Conservation (phyloP, 2,329 filamentous ascomycete genomes). For the Fusarium paranaense region DNA sequence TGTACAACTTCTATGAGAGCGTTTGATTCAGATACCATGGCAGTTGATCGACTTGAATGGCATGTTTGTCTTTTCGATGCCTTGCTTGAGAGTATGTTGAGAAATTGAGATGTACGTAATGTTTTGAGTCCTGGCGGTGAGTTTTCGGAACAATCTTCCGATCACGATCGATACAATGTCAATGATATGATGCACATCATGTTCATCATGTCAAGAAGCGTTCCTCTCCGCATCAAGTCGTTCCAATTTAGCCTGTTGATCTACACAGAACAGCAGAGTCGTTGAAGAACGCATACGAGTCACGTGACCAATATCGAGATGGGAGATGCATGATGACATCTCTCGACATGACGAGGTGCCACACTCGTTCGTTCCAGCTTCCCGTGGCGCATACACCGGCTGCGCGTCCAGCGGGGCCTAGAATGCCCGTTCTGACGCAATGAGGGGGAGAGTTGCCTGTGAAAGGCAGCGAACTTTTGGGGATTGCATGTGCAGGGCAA, state of each 20-base stretch:
- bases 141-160: not conserved
- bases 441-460: not conserved
- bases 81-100: not conserved
- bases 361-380: constrained; percentile 33
- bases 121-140: not conserved
- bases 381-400: constrained; percentile 26
- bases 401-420: constrained; percentile 26
- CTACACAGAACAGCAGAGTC: not conserved
- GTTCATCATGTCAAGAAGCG: constrained; percentile 10
- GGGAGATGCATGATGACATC: constrained; percentile 34
- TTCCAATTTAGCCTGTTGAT: constrained; percentile 9
- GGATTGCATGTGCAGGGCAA: constrained; percentile 4
- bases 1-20: constrained; percentile 35
- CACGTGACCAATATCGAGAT: constrained; percentile 28
- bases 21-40: not conserved
- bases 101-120: not conserved
- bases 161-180: not conserved
- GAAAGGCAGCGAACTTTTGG: constrained; percentile 1
- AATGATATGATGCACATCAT: not conserved
- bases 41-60: not conserved
- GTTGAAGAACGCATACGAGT: not conserved
- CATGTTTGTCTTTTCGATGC: not conserved
- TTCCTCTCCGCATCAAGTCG: not conserved
- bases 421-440: constrained; percentile 27
- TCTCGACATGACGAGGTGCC: constrained; percentile 20